Conservation (phyloP, 345 rosid genomes). For the Lumnitzera littorea region DNA sequence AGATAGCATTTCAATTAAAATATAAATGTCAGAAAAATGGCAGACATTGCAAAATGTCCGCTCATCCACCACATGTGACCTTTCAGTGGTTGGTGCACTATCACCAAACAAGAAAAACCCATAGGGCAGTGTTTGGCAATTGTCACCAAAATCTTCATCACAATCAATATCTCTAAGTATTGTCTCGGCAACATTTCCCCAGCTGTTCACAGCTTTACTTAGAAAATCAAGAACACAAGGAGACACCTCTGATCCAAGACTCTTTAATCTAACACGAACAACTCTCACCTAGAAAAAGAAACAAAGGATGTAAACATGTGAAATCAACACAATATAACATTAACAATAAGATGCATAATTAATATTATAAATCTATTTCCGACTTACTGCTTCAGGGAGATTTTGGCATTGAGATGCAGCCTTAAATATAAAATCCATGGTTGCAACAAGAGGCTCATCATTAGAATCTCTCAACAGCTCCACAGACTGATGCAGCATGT, state of each 20-base stretch:
- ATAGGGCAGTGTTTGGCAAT: slow-evolving; percentile 34
- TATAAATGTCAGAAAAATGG: slow-evolving; percentile 77
- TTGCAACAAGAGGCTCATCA: slow-evolving; percentile 71
- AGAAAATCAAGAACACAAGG: slow-evolving; percentile 73
- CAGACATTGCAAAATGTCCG: slow-evolving; percentile 35
- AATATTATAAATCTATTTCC: slow-evolving; percentile 5
- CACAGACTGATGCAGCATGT: slow-evolving; percentile 55
- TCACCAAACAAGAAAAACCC: slow-evolving; percentile 61
- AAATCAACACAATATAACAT: background rate
- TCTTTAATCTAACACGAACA: slow-evolving; percentile 76
- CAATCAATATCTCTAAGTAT: slow-evolving; percentile 74
- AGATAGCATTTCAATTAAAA: slow-evolving; percentile 88
- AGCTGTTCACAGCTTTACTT: slow-evolving; percentile 81
- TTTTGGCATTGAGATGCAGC: slow-evolving; percentile 88
- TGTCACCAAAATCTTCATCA: slow-evolving; percentile 58
- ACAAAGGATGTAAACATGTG: slow-evolving; percentile 4
- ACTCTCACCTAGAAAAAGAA: slow-evolving; percentile 62
- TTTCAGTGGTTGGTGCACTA: slow-evolving; percentile 47
- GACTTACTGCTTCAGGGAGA: slow-evolving; percentile 85
- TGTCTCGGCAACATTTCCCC: slow-evolving; percentile 82
- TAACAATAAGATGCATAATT: slow-evolving; percentile 3
- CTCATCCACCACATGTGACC: slow-evolving; percentile 43
- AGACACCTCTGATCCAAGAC: slow-evolving; percentile 73
- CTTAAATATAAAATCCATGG: slow-evolving; percentile 78
- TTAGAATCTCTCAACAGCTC: slow-evolving; percentile 64